These are phyloP conservation scores for Corylus americana DNA, from an alignment of 306 rosid genomes.

Conservation along the genomic window DNA sequence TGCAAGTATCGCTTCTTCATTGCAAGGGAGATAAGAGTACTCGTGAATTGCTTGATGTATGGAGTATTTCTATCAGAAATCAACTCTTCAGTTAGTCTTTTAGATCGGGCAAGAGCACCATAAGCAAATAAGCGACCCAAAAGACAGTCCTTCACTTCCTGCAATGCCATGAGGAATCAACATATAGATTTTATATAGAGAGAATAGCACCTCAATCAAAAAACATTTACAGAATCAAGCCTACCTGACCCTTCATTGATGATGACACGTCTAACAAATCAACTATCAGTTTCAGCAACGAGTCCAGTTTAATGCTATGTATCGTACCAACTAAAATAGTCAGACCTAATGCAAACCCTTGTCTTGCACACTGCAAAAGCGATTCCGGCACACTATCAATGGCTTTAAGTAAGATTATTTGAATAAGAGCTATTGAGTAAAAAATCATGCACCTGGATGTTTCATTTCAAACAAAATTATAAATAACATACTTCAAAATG, in stretches of 20 bases:
- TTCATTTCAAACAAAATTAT: neutral
- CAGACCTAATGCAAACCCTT: slow-evolving; percentile 88
- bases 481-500: slow-evolving; percentile 1
- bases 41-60: slow-evolving; percentile 60
- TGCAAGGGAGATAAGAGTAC: slow-evolving; percentile 64
- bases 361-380: slow-evolving; percentile 88
- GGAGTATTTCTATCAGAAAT: slow-evolving; percentile 49
- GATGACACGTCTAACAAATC: slow-evolving; percentile 82
- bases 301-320: slow-evolving; percentile 56
- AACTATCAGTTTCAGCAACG: slow-evolving; percentile 72
- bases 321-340: slow-evolving; percentile 49
- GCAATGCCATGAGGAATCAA: slow-evolving; percentile 36
- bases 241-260: slow-evolving; percentile 97
- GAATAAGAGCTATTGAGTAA: neutral
- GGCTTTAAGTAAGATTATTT: neutral
- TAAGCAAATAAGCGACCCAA: slow-evolving; percentile 91
- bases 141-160: slow-evolving; percentile 91
- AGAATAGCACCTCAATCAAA: slow-evolving; percentile 11
- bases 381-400: slow-evolving; percentile 14
- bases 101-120: slow-evolving; percentile 85
- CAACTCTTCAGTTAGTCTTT: slow-evolving; percentile 69
- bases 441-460: neutral
- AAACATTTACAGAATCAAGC: slow-evolving; percentile 12
- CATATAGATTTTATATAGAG: neutral
- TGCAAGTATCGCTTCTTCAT: slow-evolving; percentile 86